A percentile compares a stretch with the other conserved stretches of the same genome.
Conservation (phyloP, 306 rosid genomes). For the Cercis canadensis region DNA sequence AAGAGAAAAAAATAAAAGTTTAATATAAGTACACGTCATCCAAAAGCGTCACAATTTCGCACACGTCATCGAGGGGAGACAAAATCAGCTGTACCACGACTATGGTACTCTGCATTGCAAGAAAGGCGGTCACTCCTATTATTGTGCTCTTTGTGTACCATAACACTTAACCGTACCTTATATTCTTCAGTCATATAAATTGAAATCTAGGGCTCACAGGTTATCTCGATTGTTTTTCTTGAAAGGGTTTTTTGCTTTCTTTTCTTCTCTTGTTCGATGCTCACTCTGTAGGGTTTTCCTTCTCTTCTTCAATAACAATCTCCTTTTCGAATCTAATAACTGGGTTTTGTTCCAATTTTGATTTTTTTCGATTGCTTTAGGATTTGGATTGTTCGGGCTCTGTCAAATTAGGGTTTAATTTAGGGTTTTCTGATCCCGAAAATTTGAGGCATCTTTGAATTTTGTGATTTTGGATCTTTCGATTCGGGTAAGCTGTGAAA, state of each 20-base stretch:
- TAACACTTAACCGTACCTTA: not conserved
- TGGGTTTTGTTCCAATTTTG: not conserved
- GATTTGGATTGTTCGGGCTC: not conserved
- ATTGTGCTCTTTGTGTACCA: too few relatives aligned
- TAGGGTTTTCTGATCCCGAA: not conserved
- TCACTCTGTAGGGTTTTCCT: not conserved
- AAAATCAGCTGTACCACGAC: too few relatives aligned
- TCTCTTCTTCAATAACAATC: slow-evolving; percentile 1
- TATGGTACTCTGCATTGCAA: too few relatives aligned
- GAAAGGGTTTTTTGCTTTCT: slow-evolving; percentile 18
- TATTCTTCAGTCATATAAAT: not conserved
- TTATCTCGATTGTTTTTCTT: not conserved
- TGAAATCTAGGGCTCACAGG: not conserved
- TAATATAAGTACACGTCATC: too few relatives aligned
- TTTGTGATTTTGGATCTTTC: not conserved
- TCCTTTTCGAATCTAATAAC: not conserved
- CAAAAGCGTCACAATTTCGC: too few relatives aligned
- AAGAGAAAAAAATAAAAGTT: too few relatives aligned
- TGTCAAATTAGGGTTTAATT: not conserved
- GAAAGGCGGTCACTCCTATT: too few relatives aligned
- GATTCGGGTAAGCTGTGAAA: not conserved
- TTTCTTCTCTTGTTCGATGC: slow-evolving; percentile 7
- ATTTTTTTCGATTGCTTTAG: not conserved
- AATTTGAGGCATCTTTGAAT: not conserved
- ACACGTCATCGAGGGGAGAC: too few relatives aligned